Evolutionary conservation across 108 stramenopile species (phyloP).

Genomic region (Nitzschia sp.): DNA sequence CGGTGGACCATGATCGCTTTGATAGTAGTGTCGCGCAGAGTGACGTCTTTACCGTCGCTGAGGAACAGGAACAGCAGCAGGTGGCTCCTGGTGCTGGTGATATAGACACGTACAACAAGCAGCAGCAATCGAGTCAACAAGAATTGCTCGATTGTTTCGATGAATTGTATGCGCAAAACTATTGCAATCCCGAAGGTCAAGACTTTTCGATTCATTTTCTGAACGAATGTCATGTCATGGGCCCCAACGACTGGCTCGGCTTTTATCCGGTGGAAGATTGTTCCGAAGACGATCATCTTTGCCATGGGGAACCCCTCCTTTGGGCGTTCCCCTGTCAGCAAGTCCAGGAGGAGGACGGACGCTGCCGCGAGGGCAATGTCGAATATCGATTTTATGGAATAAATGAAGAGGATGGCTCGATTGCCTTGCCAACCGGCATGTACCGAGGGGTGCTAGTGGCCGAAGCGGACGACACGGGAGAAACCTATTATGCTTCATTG

Average conservation of each 20-base stretch:
- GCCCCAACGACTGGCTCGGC: slow-evolving; percentile 12
- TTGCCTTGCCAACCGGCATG: neutral
- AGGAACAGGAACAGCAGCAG: neutral
- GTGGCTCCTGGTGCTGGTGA: too few relatives aligned
- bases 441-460: slow-evolving; percentile 8
- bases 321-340: slow-evolving; percentile 8
- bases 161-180: neutral
- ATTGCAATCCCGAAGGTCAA: slow-evolving; percentile 1
- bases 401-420: neutral
- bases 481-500: neutral
- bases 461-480: neutral
- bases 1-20: neutral
- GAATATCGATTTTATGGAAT: neutral
- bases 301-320: slow-evolving; percentile 11
- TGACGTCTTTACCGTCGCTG: neutral
- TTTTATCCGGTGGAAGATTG: slow-evolving; percentile 2
- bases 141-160: slow-evolving; percentile 6
- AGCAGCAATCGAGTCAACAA: too few relatives aligned
- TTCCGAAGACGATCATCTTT: neutral
- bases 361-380: neutral
- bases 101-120: too few relatives aligned
- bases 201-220: slow-evolving; percentile 4
- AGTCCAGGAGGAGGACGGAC: neutral
- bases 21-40: neutral
- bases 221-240: slow-evolving; percentile 9